Evolutionary conservation across 805 yeast genomes (phyloP), one percentile per base, ranked within the genome.

Genomic region (Saccharomycopsis sp.): DNA sequence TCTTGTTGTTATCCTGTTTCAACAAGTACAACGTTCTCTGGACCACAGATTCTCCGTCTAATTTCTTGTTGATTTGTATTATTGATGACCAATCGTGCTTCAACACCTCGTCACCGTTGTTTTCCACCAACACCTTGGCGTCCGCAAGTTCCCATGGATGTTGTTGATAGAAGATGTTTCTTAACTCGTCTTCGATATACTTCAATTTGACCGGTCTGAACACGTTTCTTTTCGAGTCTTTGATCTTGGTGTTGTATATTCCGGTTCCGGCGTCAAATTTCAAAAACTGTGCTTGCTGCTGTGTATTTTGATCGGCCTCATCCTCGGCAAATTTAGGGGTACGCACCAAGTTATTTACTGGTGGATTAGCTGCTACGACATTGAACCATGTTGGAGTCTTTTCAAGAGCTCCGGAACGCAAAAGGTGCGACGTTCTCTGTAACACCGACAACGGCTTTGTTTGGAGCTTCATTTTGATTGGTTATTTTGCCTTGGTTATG

Each of bases 121-220:
- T 87, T 71, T 94, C 99, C 52, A 91, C 78, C 64, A 94, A 73
- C 29, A 83, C 78, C 69, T 88, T 89, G 14, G 98, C 97, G 65
- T 96, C 81, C 1, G 98, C 89, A 56, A 92, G 76, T 73, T 94
- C 99, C 99, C 99, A 94, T 3, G 99, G 99, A 72, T 94, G 99
- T 69, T 92, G 97, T 60, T 84, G 83, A 72, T 86, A 93, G 68
- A 94, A 94, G 23, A 87, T 76, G 53, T 81, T 78, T 74, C 99
- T 83, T 65, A 94, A 73, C 65, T 86, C 83, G 72, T 94, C 99
- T 71, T 93, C 94, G 56, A 83, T 70, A 64, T 79, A 86, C 58
- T 70, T 71, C 67, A 88, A 73, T 62, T 78, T 77, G 49, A 82
- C 81, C 9, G 86, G 78, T 63, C 76, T 73, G 64, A 77, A 76